Percentiles rank a stretch among this genome's conserved stretches.
Evolutionary conservation across 108 stramenopile species (phyloP).

Genomic region (Skeletonema menzelii): DNA sequence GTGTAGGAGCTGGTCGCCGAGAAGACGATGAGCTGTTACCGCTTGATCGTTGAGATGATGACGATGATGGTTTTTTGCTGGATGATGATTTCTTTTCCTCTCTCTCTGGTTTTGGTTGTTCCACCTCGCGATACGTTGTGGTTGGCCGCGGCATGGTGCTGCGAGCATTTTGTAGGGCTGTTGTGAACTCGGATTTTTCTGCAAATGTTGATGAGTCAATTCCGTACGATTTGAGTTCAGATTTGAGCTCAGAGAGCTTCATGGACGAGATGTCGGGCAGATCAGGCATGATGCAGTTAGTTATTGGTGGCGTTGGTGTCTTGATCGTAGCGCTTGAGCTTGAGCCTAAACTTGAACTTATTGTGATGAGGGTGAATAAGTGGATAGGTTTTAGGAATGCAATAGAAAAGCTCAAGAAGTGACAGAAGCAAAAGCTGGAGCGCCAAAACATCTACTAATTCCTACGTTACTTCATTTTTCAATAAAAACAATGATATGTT

Average conservation of each 20-base stretch:
- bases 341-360: no score
- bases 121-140: slow-evolving; percentile 28
- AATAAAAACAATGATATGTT: no score
- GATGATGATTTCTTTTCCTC: slow-evolving; percentile 10
- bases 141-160: slow-evolving; percentile 35
- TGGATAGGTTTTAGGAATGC: no score
- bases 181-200: slow-evolving; percentile 37
- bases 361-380: no score
- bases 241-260: slow-evolving; percentile 45
- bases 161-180: slow-evolving; percentile 32
- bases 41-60: neutral
- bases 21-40: neutral
- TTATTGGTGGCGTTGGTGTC: neutral
- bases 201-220: slow-evolving; percentile 34
- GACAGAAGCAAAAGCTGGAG: no score
- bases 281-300: neutral
- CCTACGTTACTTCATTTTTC: no score
- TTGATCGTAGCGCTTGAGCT: no score
- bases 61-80: neutral
- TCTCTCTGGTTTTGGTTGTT: neutral
- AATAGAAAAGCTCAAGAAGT: no score
- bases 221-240: slow-evolving; percentile 40
- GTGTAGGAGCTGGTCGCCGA: slow-evolving; percentile 4
- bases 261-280: slow-evolving; percentile 40
- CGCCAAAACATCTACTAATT: no score